phyloP scores from a whole-genome alignment of 352 stramenopile genomes.

The Phytophthora tentaculata region DNA sequence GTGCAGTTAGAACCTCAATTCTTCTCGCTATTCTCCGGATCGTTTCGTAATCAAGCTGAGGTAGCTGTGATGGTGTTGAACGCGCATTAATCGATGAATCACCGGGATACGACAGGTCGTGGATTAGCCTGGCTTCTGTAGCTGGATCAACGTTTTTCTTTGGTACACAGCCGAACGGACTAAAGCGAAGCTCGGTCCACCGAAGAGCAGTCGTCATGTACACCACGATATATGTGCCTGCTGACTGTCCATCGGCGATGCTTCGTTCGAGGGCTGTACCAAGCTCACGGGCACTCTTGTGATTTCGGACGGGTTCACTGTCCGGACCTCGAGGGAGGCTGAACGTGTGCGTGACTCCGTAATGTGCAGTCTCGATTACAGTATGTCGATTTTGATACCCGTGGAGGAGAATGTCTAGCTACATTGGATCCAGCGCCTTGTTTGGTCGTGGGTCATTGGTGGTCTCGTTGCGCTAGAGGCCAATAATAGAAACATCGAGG shows the following conservation, averaged over 20 bases:
- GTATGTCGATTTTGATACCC: no score
- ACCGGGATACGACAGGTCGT: background rate
- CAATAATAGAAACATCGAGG: no score
- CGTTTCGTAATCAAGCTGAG: background rate
- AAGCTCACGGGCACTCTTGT: background rate
- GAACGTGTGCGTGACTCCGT: background rate
- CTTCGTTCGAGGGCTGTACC: background rate
- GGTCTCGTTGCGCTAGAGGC: no score
- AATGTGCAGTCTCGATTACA: background rate
- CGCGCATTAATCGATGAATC: background rate
- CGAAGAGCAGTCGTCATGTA: background rate
- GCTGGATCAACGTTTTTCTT: background rate
- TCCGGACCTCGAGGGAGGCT: background rate
- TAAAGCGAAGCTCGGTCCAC: constrained; percentile 2
- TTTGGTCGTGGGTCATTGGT: background rate
- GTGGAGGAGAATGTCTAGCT: background rate
- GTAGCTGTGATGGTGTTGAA: background rate
- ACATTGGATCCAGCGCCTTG: background rate
- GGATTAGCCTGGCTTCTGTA: background rate
- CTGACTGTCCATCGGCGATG: background rate
- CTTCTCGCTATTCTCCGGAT: background rate
- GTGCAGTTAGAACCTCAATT: background rate
- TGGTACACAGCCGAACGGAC: constrained; percentile 5
- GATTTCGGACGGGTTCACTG: background rate
- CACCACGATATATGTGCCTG: background rate